These are phyloP conservation scores for Hepatocystis sp. DNA, from an alignment of 169 alveolate genomes.

Conservation along the genomic window DNA sequence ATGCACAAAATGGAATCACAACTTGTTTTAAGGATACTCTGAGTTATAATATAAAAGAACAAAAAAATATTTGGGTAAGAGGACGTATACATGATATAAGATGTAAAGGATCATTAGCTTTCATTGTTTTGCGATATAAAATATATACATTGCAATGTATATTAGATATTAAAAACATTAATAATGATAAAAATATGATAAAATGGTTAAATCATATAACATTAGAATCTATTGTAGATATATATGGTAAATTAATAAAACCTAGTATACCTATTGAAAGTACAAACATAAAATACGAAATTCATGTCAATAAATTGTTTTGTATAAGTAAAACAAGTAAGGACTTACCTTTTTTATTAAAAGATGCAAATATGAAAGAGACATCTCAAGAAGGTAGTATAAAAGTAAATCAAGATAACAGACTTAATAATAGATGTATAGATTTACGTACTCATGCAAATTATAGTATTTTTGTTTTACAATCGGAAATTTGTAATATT, in stretches of 20 bases:
- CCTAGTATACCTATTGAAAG: conserved; percentile 93
- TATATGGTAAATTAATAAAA: conserved; percentile 92
- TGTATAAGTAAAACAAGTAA: conserved; percentile 88
- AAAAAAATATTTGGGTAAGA: conserved; percentile 84
- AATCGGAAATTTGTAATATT: conserved; percentile 94
- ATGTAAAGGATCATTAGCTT: conserved; percentile 88
- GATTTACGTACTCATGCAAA: conserved; percentile 97
- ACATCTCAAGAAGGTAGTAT: conserved; percentile 89
- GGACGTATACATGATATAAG: conserved; percentile 88
- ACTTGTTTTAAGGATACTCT: too few species aligned
- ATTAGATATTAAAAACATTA: conserved; percentile 84
- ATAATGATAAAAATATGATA: conserved; percentile 88
- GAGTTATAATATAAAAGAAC: conserved; percentile 35
- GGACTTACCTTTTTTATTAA: conserved; percentile 96
- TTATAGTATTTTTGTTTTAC: conserved; percentile 95
- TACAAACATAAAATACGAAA: conserved; percentile 94
- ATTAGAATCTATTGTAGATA: conserved; percentile 95
- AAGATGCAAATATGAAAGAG: conserved; percentile 95
- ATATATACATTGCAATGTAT: conserved; percentile 86
- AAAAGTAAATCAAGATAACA: conserved; percentile 95
- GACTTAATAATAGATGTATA: conserved; percentile 97
- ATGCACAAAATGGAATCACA: conserved; percentile 34
- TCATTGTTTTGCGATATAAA: conserved; percentile 85
- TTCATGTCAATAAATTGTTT: conserved; percentile 89
- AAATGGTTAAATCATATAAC: conserved; percentile 88